Base-by-base conservation (phyloP, 192 early-diverging fungal genomes). In the Backusella morwellensis region DNA sequence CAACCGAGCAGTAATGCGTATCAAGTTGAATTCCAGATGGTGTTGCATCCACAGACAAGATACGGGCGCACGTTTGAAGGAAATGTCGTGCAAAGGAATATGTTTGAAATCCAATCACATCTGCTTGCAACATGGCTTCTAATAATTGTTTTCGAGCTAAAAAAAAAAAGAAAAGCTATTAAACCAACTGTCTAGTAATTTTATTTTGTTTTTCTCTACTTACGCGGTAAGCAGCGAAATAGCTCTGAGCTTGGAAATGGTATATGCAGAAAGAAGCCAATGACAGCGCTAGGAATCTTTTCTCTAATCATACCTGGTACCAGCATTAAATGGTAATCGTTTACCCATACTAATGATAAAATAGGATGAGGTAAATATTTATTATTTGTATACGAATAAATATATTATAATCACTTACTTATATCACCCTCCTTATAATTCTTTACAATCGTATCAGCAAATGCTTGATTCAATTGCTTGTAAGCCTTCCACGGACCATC, bases 321-420 rank as follows among this genome's bases (percentile, higher is more conserved):
- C 47, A 99, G 86, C 93, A 98, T 94, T 68, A 99, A 85, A 81
- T 99, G 97, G 79, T 99, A 99, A 87, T 99, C 97, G 80, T 99
- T 97, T 77, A 99, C 89, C 96, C 96, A 99, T 73, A 99, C 90
- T 92, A 79, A 17, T 59, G 21, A 19, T 47, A 26, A 17, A 29
- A 32, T 32, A 32, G 11, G 38, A 40, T 40, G 38, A 12, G 38
- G 38, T 40, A 12, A 12, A 40, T 40, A 40, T 12, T 40, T 40
- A 11, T 38, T 40, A 8, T 40, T 40, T 40, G 2, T 12, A 40
- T 2, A 12, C 9, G 11, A 12, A 11, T 12, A 3, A 32, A 32
- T 32, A 32, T 12, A n/a, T 73, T 4, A 73, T 54, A 76, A 7
- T 21, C 17, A 77, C 82, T 80, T 91, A 93, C 93, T 93, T 69